Conservation (phyloP, 768 basidiomycete species). For the Rubroboletus satanas region DNA sequence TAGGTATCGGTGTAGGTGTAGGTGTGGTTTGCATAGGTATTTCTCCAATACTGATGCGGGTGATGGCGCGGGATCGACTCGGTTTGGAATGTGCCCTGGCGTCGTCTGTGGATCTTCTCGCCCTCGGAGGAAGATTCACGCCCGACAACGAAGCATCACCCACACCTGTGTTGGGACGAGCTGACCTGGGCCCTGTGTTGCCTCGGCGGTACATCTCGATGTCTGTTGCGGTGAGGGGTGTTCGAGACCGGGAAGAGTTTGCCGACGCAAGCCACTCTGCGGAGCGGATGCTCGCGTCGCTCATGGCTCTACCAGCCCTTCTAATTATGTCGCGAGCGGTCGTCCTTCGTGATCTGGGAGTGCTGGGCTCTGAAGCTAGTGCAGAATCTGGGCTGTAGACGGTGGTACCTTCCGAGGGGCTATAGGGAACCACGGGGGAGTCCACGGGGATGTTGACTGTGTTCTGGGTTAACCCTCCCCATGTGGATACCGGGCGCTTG, state of each 20-base stretch:
- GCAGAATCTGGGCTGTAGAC: not conserved
- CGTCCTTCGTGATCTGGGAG: slow-evolving; percentile 12
- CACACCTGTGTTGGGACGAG: not conserved
- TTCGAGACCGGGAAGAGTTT: slow-evolving; percentile 9
- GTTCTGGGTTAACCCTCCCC: slow-evolving; percentile 22
- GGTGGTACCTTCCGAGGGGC: slow-evolving; percentile 6
- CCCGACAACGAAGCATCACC: not conserved
- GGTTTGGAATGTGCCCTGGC: not conserved
- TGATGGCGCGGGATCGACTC: slow-evolving; percentile 13
- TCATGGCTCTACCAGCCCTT: slow-evolving; percentile 22
- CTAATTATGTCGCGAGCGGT: slow-evolving; percentile 14
- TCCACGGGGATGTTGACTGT: not conserved
- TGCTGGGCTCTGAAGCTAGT: not conserved
- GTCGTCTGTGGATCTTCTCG: slow-evolving; percentile 6
- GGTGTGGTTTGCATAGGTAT: slow-evolving; percentile 37
- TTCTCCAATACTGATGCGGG: slow-evolving; percentile 32
- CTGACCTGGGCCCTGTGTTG: slow-evolving; percentile 1
- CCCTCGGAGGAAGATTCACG: not conserved
- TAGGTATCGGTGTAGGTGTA: slow-evolving; percentile 33
- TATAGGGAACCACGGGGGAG: slow-evolving; percentile 6
- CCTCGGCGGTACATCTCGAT: slow-evolving; percentile 29
- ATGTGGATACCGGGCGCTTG: slow-evolving; percentile 15
- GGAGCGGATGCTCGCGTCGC: slow-evolving; percentile 29
- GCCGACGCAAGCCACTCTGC: slow-evolving; percentile 31
- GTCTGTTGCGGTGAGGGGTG: slow-evolving; percentile 17